Percentiles rank a stretch among this genome's conserved stretches.
These are phyloP conservation scores for Hypocrella siamensis DNA, from an alignment of 2,329 filamentous ascomycete genomes.

Conservation along the genomic window DNA sequence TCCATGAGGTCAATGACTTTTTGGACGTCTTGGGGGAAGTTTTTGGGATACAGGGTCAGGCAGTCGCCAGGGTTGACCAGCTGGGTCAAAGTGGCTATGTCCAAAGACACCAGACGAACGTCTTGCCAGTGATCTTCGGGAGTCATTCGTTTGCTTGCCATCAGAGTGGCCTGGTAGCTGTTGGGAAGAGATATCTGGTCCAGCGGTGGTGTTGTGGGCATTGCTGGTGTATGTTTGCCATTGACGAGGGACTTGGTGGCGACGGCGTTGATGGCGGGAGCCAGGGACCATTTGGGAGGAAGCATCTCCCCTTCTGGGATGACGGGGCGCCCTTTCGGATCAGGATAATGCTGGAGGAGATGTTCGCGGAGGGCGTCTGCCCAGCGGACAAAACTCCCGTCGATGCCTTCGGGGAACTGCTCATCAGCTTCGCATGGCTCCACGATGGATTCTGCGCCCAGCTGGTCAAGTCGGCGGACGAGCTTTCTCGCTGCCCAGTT, in stretches of 20 bases:
- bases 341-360: constrained; percentile 51
- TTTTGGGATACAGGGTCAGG: constrained; percentile 72
- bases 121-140: constrained; percentile 78
- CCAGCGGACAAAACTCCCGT: constrained; percentile 73
- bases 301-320: constrained; percentile 62
- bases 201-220: constrained; percentile 12
- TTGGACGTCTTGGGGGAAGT: constrained; percentile 69
- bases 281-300: constrained; percentile 48
- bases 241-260: constrained; percentile 2
- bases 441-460: constrained; percentile 66
- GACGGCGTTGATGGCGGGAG: constrained; percentile 9
- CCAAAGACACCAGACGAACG: constrained; percentile 63
- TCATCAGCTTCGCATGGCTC: constrained; percentile 80
- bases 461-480: constrained; percentile 65
- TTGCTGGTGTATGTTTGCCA: constrained; percentile 4
- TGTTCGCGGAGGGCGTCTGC: constrained; percentile 48
- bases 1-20: constrained; percentile 62
- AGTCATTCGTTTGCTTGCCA: constrained; percentile 58
- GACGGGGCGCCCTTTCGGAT: constrained; percentile 48
- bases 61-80: constrained; percentile 57
- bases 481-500: constrained; percentile 90
- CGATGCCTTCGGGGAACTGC: constrained; percentile 79
- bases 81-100: constrained; percentile 15
- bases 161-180: constrained; percentile 40
- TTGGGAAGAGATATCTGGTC: constrained; percentile 38